Conservation (phyloP, 1,284 basidiomycete species). For the Cutaneotrichosporon cavernicola region DNA sequence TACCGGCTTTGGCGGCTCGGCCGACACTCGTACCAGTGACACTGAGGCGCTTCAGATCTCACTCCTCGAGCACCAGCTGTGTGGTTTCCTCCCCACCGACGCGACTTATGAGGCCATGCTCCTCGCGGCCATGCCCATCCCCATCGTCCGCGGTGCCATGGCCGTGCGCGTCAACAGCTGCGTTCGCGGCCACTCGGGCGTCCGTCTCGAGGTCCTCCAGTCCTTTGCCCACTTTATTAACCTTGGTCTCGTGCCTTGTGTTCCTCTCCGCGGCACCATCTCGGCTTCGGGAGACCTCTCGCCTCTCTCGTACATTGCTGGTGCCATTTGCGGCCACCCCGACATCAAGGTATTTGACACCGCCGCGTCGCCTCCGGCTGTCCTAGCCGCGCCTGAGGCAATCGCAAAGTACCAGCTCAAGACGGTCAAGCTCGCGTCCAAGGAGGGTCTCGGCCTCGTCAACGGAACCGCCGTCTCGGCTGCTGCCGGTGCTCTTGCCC, state of each 20-base stretch:
- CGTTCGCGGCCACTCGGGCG: slow-evolving; percentile 29
- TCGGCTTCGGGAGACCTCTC: slow-evolving; percentile 25
- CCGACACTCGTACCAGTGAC: slow-evolving; percentile 27
- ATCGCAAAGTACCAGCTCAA: slow-evolving; percentile 23
- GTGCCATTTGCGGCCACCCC: slow-evolving; percentile 26
- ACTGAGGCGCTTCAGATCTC: slow-evolving; percentile 28
- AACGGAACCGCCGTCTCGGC: slow-evolving; percentile 28
- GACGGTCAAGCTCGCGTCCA: slow-evolving; percentile 20
- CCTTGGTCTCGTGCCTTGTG: slow-evolving; percentile 25
- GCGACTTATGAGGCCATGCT: slow-evolving; percentile 26
- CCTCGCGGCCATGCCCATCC: slow-evolving; percentile 24
- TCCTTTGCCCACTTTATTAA: slow-evolving; percentile 25
- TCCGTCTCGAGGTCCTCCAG: slow-evolving; percentile 26
- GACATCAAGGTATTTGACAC: slow-evolving; percentile 29
- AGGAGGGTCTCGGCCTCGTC: slow-evolving; percentile 28
- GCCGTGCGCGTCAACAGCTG: slow-evolving; percentile 27
- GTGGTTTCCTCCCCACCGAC: slow-evolving; percentile 25
- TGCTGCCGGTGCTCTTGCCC: slow-evolving; percentile 23
- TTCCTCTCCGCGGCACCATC: slow-evolving; percentile 28
- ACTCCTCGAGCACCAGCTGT: slow-evolving; percentile 30
- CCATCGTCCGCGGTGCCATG: slow-evolving; percentile 27
- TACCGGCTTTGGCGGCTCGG: slow-evolving; percentile 26
- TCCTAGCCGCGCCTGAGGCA: slow-evolving; percentile 19
- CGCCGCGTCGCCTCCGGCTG: slow-evolving; percentile 1
- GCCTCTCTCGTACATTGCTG: slow-evolving; percentile 26